phyloP scores from a whole-genome alignment of 2,329 filamentous ascomycete species.

The Calonectria henricotiae region DNA sequence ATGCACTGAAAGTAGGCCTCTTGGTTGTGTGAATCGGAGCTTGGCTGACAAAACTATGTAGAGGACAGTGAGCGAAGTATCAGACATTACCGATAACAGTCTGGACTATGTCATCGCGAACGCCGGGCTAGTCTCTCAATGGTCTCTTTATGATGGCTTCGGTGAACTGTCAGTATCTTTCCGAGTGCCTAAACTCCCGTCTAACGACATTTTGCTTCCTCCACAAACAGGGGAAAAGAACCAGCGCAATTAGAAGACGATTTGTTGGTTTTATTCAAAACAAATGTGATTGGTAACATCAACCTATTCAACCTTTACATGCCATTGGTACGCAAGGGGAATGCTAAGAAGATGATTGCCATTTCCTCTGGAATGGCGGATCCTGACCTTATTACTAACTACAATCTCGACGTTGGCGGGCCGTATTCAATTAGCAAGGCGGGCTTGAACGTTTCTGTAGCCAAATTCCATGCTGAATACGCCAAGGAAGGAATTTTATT shows the following conservation, averaged over 20 bases:
- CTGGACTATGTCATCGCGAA: constrained; percentile 71
- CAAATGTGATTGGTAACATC: constrained; percentile 69
- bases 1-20: constrained; percentile 29
- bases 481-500: constrained; percentile 21
- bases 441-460: constrained; percentile 68
- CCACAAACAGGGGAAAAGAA: constrained; percentile 4
- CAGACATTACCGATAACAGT: constrained; percentile 55
- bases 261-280: constrained; percentile 55
- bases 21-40: too few species aligned
- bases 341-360: constrained; percentile 68
- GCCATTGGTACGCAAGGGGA: constrained; percentile 67
- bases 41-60: not conserved
- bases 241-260: constrained; percentile 34
- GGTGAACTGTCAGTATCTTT: constrained; percentile 9
- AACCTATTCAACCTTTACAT: constrained; percentile 69
- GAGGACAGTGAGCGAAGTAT: constrained; percentile 51
- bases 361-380: constrained; percentile 68
- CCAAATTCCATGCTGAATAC: constrained; percentile 66
- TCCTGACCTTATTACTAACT: constrained; percentile 59
- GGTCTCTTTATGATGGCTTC: constrained; percentile 14
- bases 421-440: constrained; percentile 68
- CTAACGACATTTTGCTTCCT: not conserved
- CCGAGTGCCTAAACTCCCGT: not conserved
- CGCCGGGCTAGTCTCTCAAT: constrained; percentile 46
- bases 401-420: constrained; percentile 55